phyloP scores from a whole-genome alignment of 2,329 filamentous ascomycete genomes.

The Penicillium sp. region DNA sequence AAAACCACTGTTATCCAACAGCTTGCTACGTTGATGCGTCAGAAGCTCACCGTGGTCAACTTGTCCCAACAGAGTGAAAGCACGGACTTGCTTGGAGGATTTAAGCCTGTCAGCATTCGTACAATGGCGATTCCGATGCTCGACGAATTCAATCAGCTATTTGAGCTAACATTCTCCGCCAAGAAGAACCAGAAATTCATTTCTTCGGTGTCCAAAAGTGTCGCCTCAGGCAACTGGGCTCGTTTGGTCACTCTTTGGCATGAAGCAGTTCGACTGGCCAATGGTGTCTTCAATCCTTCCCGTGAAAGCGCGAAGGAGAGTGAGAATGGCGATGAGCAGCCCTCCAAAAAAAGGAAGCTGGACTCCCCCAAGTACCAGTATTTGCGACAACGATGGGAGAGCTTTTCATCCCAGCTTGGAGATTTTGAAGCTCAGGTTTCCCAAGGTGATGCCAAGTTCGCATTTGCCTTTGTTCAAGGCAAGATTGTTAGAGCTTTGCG shows the following conservation, averaged over 20 bases:
- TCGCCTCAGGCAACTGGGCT: slow-evolving; percentile 80
- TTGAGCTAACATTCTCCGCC: slow-evolving; percentile 77
- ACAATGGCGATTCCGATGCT: slow-evolving; percentile 83
- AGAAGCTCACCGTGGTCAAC: slow-evolving; percentile 87
- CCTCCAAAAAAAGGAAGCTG: slow-evolving; percentile 64
- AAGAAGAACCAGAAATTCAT: slow-evolving; percentile 85
- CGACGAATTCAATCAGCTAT: slow-evolving; percentile 88
- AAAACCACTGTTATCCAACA: slow-evolving; percentile 97
- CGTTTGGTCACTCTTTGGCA: slow-evolving; percentile 79
- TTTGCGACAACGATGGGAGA: slow-evolving; percentile 70
- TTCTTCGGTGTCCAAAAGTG: slow-evolving; percentile 69
- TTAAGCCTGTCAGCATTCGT: slow-evolving; percentile 89
- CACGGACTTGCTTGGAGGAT: slow-evolving; percentile 89
- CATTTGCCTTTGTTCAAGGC: slow-evolving; percentile 93
- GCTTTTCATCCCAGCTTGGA: slow-evolving; percentile 66
- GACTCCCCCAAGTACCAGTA: slow-evolving; percentile 48
- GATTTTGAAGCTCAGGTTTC: slow-evolving; percentile 72
- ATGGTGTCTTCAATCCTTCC: slow-evolving; percentile 57
- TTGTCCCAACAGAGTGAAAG: slow-evolving; percentile 96
- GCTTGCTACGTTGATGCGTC: slow-evolving; percentile 73
- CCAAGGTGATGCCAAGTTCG: slow-evolving; percentile 70
- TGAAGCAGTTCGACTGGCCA: slow-evolving; percentile 82
- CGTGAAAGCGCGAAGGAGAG: slow-evolving; percentile 33
- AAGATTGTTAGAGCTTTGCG: slow-evolving; percentile 93
- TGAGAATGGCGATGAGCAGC: slow-evolving; percentile 49